Evolutionary conservation across 225 moss, liverwort and hornwort species (phyloP).

Genomic region (Pseudoscleropodium purum): DNA sequence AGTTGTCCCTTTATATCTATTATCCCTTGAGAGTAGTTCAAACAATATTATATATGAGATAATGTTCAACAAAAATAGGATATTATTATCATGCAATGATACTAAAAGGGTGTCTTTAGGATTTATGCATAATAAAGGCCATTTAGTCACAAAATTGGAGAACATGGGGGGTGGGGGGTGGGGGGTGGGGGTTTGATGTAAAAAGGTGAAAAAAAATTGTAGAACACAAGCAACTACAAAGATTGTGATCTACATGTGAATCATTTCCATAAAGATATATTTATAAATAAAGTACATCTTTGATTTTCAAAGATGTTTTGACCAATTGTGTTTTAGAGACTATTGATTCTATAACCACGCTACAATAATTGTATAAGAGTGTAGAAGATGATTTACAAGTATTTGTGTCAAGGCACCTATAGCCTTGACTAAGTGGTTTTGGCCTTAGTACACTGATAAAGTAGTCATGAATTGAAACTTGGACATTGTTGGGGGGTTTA

Average conservation of each 20-base stretch:
- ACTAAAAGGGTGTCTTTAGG: rapidly evolving
- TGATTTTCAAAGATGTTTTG: too few species aligned
- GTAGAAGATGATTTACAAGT: background rate
- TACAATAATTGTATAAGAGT: background rate
- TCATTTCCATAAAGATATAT: background rate
- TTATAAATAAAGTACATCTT: too few species aligned
- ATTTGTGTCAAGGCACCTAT: too few species aligned
- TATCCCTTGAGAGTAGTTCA: background rate
- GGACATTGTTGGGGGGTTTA: too few species aligned
- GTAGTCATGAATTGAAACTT: too few species aligned
- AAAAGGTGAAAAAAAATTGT: background rate
- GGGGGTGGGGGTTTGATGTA: too few species aligned
- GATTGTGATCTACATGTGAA: background rate
- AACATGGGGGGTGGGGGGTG: too few species aligned
- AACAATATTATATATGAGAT: background rate
- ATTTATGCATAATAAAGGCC: background rate
- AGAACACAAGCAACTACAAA: background rate
- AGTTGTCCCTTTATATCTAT: background rate
- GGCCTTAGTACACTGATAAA: too few species aligned
- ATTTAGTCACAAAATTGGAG: too few species aligned
- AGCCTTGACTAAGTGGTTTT: too few species aligned
- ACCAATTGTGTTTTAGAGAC: too few species aligned
- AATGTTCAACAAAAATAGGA: background rate
- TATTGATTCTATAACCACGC: background rate
- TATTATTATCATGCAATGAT: background rate